Base-by-base conservation (phyloP, 2,329 filamentous ascomycete species). In the Penicillium sp. region DNA sequence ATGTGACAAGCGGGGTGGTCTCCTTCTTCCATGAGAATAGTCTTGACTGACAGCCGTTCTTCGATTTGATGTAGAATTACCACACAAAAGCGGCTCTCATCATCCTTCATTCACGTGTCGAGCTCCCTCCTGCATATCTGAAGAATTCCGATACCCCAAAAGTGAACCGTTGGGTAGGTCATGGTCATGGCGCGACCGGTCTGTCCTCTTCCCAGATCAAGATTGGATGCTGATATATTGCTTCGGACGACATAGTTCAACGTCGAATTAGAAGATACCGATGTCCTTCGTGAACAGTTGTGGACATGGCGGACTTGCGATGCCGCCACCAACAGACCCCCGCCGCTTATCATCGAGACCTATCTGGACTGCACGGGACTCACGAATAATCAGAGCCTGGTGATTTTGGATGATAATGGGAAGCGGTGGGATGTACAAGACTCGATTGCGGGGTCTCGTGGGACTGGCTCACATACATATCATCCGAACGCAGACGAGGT, bases 381-480 rank as follows among this genome's bases (percentile, higher is more conserved):
- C 58, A 91, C 91, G 45, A 88, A 89, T 63, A 95, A 90, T 70
- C 93, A 99, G 78, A 93, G 90, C 68, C 82, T 99, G 56, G 93
- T 97, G 60, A 86, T 95, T 65, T 81, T 94, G 50, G 95, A 98
- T 78, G 92, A 97, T 33, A 85, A 90, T 73, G 94, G 93, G 54
- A 96, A 96, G 81, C 88, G 91, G 65, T 97, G 92, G 91, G 93
- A 98, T 80, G 94, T 97, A 19, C 81, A 90, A 70, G 93, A 96
- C 73, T 90, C 92, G 47, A 82, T 98, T 63, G 89, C 89, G 72
- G 84, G 85, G 40, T 88, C 88, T 76, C 65, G 86, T 74, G 77
- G 79, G 58, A 73, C 78, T 26, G 67, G 66, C 53, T 73, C 76
- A 37, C 75, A 76, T 53, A 73, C 75, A 57, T 81, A 80, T 61